Conservation (phyloP, 148 eudicot species). For the Spergularia marina region DNA sequence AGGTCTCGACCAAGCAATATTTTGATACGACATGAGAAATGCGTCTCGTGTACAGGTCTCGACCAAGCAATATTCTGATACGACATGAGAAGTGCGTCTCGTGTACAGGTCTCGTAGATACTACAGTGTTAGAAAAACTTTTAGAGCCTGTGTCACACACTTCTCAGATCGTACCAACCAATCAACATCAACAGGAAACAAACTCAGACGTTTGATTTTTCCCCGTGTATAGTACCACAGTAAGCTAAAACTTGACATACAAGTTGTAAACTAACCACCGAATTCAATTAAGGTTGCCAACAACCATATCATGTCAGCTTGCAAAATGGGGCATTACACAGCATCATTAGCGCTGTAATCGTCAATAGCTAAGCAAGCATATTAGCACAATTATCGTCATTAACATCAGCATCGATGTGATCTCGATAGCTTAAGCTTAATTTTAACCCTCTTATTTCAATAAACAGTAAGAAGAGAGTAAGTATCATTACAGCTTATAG, state of each 20-base stretch:
- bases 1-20: neutral
- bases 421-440: neutral
- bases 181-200: too few relatives aligned
- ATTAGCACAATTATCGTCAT: neutral
- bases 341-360: conserved; percentile 15
- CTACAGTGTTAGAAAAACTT: too few relatives aligned
- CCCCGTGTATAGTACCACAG: too few relatives aligned
- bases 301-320: conserved; percentile 12
- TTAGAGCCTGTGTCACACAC: too few relatives aligned
- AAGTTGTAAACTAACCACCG: neutral
- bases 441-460: conserved; percentile 14
- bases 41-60: too few relatives aligned
- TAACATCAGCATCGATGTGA: neutral
- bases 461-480: neutral
- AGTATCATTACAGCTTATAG: conserved; percentile 22
- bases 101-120: too few relatives aligned
- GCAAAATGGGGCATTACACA: neutral
- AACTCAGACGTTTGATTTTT: too few relatives aligned
- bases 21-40: too few relatives aligned
- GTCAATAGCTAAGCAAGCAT: conserved; percentile 7
- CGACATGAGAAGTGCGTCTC: too few relatives aligned
- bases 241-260: too few relatives aligned
- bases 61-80: too few relatives aligned
- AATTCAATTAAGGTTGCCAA: neutral
- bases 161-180: too few relatives aligned